phyloP scores from a whole-genome alignment of 352 stramenopile genomes.

The Phytophthora hibernalis region DNA sequence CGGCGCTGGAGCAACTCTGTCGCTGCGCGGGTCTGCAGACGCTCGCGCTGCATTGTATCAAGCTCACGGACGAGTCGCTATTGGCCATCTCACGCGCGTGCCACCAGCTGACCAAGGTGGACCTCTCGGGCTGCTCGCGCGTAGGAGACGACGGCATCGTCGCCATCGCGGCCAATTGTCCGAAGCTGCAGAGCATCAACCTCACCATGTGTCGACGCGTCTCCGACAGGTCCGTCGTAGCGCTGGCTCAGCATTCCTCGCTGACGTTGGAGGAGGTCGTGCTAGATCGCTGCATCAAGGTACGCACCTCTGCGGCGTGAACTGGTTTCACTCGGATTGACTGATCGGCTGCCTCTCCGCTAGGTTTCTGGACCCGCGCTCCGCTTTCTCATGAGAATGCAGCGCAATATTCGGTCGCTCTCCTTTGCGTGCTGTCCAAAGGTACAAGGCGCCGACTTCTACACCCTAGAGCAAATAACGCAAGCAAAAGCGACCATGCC shows the following conservation, averaged over 20 bases:
- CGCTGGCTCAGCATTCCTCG: conserved; percentile 48
- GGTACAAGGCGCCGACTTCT: conserved; percentile 56
- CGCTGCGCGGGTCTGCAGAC: conserved; percentile 42
- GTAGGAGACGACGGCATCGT: conserved; percentile 83
- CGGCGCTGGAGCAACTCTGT: conserved; percentile 47
- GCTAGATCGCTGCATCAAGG: conserved; percentile 74
- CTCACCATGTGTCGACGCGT: conserved; percentile 84
- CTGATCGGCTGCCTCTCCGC: not conserved
- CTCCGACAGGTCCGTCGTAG: conserved; percentile 71
- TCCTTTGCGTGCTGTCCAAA: conserved; percentile 79
- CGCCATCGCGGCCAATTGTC: conserved; percentile 63
- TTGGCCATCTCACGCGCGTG: conserved; percentile 51
- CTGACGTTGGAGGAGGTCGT: conserved; percentile 49
- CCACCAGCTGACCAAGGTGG: conserved; percentile 49
- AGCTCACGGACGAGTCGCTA: conserved; percentile 66
- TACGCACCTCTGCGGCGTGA: conserved; percentile 20
- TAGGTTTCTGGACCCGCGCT: conserved; percentile 70
- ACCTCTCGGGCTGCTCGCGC: conserved; percentile 79
- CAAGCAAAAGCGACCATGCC: conserved; percentile 7
- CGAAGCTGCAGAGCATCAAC: conserved; percentile 62
- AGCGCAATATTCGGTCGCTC: conserved; percentile 51
- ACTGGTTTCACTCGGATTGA: conserved; percentile 3
- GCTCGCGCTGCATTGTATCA: conserved; percentile 75
- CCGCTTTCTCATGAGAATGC: conserved; percentile 60
- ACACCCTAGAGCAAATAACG: conserved; percentile 27